phyloP scores from a whole-genome alignment of 2,329 filamentous ascomycete species.

The Aspergillus calidoustus region DNA sequence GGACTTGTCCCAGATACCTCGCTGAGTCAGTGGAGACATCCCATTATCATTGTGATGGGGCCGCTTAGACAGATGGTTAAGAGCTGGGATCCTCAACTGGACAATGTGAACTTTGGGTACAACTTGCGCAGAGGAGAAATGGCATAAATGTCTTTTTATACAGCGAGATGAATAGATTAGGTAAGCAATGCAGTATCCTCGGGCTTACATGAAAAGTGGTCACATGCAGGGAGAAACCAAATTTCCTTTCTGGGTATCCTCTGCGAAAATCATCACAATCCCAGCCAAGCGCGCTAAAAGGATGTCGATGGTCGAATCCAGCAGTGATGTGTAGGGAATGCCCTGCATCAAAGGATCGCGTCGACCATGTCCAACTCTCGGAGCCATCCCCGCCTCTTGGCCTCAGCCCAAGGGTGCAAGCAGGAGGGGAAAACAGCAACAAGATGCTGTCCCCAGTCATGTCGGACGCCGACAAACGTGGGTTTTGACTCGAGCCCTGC shows the following conservation, averaged over 20 bases:
- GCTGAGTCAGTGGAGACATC: too few relatives aligned
- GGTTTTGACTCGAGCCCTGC: neutral
- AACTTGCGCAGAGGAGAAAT: too few relatives aligned
- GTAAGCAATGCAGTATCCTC: too few relatives aligned
- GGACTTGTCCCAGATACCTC: too few relatives aligned
- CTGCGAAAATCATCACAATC: conserved; percentile 6
- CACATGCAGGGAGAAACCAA: neutral
- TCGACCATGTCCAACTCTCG: neutral
- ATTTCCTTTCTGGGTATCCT: neutral
- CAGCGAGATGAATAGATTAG: too few relatives aligned
- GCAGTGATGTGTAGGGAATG: neutral
- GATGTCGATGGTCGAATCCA: neutral
- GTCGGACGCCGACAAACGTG: neutral
- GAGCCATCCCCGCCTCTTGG: neutral
- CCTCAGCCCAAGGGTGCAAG: neutral
- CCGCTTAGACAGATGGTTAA: too few relatives aligned
- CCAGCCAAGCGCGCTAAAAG: neutral
- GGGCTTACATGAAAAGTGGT: too few relatives aligned
- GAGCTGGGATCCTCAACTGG: too few relatives aligned
- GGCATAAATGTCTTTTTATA: too few relatives aligned
- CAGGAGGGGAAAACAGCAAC: neutral
- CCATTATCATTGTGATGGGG: too few relatives aligned
- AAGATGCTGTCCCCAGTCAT: neutral
- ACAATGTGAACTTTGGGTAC: too few relatives aligned
- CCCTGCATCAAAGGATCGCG: neutral